Conservation (phyloP, 1,284 basidiomycete genomes). For the Sutorius eximius region DNA sequence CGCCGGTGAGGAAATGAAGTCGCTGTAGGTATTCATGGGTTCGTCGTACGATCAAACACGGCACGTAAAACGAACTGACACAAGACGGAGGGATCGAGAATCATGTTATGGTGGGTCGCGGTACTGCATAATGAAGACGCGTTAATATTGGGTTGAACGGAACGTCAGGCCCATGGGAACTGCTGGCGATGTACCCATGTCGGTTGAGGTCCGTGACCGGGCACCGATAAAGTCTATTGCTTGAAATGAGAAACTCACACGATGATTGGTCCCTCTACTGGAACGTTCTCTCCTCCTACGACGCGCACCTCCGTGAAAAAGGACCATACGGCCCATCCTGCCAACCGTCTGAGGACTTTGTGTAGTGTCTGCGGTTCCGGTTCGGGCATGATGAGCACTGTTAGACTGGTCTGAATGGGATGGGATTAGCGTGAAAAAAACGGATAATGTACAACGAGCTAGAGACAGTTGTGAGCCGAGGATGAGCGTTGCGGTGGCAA, state of each 20-base stretch:
- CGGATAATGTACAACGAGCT: slow-evolving; percentile 10
- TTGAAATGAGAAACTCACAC: slow-evolving; percentile 57
- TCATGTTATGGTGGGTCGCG: slow-evolving; percentile 91
- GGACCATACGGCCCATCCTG: slow-evolving; percentile 72
- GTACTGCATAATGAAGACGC: slow-evolving; percentile 48
- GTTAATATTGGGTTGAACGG: slow-evolving; percentile 12
- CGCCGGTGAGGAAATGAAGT: slow-evolving; percentile 75
- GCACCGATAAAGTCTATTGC: neutral
- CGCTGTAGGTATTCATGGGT: slow-evolving; percentile 44
- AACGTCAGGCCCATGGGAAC: neutral
- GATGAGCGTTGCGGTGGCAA: neutral
- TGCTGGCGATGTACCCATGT: neutral
- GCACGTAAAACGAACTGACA: slow-evolving; percentile 52
- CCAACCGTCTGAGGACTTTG: slow-evolving; percentile 63
- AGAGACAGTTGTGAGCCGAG: neutral
- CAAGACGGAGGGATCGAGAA: slow-evolving; percentile 79
- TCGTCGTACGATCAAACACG: slow-evolving; percentile 15
- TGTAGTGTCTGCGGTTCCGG: slow-evolving; percentile 50
- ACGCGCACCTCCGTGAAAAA: slow-evolving; percentile 88
- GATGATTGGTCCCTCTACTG: slow-evolving; percentile 80
- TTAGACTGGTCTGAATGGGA: slow-evolving; percentile 5
- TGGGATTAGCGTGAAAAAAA: slow-evolving; percentile 4
- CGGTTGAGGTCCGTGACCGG: slow-evolving; percentile 4
- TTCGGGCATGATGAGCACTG: slow-evolving; percentile 24
- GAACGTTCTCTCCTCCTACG: slow-evolving; percentile 84